Evolutionary conservation across 441 rosid genomes (phyloP).

Genomic region (Adansonia gregorii): DNA sequence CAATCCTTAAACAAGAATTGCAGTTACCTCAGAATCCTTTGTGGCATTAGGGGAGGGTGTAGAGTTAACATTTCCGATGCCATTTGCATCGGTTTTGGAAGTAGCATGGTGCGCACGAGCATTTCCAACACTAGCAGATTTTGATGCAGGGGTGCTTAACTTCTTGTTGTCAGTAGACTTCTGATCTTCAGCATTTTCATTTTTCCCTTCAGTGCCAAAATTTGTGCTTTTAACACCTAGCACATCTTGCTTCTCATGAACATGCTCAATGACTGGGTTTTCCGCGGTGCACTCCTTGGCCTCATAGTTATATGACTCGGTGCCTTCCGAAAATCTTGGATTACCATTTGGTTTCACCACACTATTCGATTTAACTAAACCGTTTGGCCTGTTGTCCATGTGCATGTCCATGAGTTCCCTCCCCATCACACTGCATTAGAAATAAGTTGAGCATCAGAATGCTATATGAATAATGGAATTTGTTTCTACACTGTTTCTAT

Average conservation of each 20-base stretch:
- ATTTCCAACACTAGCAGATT: slow-evolving; percentile 54
- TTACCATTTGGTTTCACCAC: slow-evolving; percentile 48
- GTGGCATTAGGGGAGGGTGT: slow-evolving; percentile 44
- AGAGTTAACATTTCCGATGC: slow-evolving; percentile 40
- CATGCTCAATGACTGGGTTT: slow-evolving; percentile 38
- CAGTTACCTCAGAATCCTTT: slow-evolving; percentile 66
- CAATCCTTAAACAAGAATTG: slow-evolving; percentile 6
- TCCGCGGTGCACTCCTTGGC: slow-evolving; percentile 53
- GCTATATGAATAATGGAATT: slow-evolving; percentile 6
- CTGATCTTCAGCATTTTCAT: slow-evolving; percentile 43
- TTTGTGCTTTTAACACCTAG: slow-evolving; percentile 56
- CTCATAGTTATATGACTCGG: slow-evolving; percentile 55
- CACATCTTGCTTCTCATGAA: slow-evolving; percentile 46
- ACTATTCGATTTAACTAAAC: slow-evolving; percentile 41
- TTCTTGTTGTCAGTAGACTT: slow-evolving; percentile 39
- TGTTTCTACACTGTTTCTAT: neutral
- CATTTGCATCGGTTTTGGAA: slow-evolving; percentile 30
- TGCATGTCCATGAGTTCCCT: slow-evolving; percentile 61
- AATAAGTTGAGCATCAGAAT: slow-evolving; percentile 25
- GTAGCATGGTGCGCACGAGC: slow-evolving; percentile 49
- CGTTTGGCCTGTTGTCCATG: slow-evolving; percentile 64
- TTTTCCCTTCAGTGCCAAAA: slow-evolving; percentile 43
- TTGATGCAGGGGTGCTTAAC: slow-evolving; percentile 35
- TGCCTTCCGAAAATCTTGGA: slow-evolving; percentile 52
- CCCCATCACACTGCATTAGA: slow-evolving; percentile 75